Evolutionary conservation across 1,284 basidiomycete genomes (phyloP).

Genomic region (Kalmanozyma brasiliensis): DNA sequence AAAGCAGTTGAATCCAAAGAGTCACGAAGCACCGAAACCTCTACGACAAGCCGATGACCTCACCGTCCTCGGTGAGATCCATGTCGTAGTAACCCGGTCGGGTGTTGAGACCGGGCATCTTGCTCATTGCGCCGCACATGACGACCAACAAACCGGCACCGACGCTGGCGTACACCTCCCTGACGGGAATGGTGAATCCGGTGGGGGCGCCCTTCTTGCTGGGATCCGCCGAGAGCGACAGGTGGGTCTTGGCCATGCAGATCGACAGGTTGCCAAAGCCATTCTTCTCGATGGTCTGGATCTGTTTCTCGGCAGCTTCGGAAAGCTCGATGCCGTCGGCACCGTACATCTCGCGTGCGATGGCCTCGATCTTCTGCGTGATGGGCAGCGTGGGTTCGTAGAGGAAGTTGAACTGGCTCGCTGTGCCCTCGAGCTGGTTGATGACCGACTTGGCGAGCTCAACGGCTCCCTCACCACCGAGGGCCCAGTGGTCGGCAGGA

Average conservation of each 20-base stretch:
- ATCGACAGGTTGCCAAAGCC: conserved; percentile 78
- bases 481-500: conserved; percentile 84
- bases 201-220: conserved; percentile 58
- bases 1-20: conserved; percentile 25
- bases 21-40: background rate
- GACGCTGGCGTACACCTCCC: conserved; percentile 86
- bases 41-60: conserved; percentile 68
- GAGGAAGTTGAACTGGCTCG: conserved; percentile 64
- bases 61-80: conserved; percentile 66
- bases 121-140: conserved; percentile 76
- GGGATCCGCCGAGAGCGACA: conserved; percentile 62
- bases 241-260: conserved; percentile 97
- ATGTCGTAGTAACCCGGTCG: conserved; percentile 76
- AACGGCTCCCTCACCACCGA: conserved; percentile 62
- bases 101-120: conserved; percentile 95
- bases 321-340: conserved; percentile 72
- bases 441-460: conserved; percentile 64
- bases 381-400: conserved; percentile 62
- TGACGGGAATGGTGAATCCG: conserved; percentile 88
- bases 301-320: conserved; percentile 78
- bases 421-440: conserved; percentile 52
- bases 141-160: conserved; percentile 97
- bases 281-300: conserved; percentile 91
- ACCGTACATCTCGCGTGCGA: conserved; percentile 66
- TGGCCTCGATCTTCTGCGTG: conserved; percentile 64